Conservation (phyloP, 192 early-diverging fungal species). For the Gonapodya sp. region DNA sequence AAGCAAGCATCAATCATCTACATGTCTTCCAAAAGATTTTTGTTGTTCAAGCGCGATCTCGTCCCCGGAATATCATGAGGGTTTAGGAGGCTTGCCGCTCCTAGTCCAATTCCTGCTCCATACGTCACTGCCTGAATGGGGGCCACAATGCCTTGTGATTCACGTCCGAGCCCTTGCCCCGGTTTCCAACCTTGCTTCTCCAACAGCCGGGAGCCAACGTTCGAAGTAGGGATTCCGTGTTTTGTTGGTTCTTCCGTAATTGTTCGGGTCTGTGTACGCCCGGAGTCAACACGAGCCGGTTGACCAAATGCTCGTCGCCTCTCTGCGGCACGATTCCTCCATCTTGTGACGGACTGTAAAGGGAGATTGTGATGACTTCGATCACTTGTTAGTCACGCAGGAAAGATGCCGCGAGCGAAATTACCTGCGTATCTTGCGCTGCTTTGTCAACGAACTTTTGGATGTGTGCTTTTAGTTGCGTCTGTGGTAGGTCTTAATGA, state of each 20-base stretch:
- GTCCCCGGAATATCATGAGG: too few species aligned
- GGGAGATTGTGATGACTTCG: conserved; percentile 10
- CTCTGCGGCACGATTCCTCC: conserved; percentile 56
- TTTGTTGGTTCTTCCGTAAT: conserved; percentile 25
- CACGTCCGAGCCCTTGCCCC: conserved; percentile 46
- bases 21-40: neutral
- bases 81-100: conserved; percentile 19
- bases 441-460: conserved; percentile 13
- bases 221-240: conserved; percentile 40
- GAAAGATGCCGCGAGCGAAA: conserved; percentile 16
- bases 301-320: conserved; percentile 47
- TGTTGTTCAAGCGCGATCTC: neutral
- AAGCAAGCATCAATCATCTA: neutral
- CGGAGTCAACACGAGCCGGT: conserved; percentile 31
- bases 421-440: neutral
- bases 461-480: conserved; percentile 20
- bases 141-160: conserved; percentile 32
- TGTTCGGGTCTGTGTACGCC: neutral
- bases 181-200: conserved; percentile 63
- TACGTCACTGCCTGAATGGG: conserved; percentile 37
- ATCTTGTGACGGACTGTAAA: conserved; percentile 13
- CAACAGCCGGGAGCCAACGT: conserved; percentile 48
- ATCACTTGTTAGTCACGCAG: too few species aligned
- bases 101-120: conserved; percentile 34
- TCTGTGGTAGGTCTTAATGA: neutral